phyloP scores from a whole-genome alignment of 2,329 filamentous ascomycete species.

The Sporothrix mexicana region DNA sequence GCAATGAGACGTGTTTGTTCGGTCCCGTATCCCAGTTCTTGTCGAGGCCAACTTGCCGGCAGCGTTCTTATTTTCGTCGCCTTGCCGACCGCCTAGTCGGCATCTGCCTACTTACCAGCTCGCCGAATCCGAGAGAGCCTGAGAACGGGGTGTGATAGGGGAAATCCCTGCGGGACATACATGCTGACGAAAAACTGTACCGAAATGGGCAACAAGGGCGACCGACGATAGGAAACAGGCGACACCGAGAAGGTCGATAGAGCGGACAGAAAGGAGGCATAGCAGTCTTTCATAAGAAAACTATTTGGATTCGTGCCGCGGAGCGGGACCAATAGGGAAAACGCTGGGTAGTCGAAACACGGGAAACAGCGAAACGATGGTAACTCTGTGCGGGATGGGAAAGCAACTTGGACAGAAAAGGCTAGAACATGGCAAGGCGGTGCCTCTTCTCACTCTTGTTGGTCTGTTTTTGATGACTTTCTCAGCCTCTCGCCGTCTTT shows the following conservation, averaged over 20 bases:
- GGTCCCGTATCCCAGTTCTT: background rate
- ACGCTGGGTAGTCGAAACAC: slow-evolving; percentile 24
- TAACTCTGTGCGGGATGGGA: slow-evolving; percentile 11
- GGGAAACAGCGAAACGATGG: slow-evolving; percentile 13
- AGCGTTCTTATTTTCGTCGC: background rate
- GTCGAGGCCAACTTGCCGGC: background rate
- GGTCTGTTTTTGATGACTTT: background rate
- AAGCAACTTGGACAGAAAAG: too few species aligned
- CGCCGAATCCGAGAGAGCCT: background rate
- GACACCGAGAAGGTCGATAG: background rate
- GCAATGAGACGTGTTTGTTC: slow-evolving; percentile 10
- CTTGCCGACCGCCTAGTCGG: background rate
- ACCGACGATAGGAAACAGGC: background rate
- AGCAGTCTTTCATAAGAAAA: background rate
- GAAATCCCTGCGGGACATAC: background rate
- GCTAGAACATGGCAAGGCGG: background rate
- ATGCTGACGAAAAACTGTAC: background rate
- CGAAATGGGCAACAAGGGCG: background rate
- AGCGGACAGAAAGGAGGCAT: background rate
- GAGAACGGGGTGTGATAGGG: background rate
- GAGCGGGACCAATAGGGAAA: slow-evolving; percentile 27
- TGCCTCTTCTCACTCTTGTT: background rate
- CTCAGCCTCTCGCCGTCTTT: background rate
- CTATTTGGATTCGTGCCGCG: slow-evolving; percentile 2
- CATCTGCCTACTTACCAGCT: background rate